Conservation (phyloP, 2,329 filamentous ascomycete species). For the Bipolaris zeicola region DNA sequence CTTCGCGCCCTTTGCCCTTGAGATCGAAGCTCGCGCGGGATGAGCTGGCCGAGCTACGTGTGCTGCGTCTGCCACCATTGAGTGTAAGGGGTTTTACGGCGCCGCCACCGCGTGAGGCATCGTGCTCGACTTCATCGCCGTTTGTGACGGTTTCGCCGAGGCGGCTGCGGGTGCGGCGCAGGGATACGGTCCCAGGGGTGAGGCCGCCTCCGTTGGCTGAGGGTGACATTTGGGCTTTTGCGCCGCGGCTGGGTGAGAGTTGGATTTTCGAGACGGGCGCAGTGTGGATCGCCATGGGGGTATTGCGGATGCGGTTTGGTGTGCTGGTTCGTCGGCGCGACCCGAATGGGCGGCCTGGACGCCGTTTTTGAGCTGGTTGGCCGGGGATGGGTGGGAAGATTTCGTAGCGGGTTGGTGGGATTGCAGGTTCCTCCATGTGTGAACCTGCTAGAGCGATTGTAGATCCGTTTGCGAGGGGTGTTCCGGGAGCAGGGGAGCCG, state of each 20-base stretch:
- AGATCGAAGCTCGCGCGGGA: slow-evolving; percentile 32
- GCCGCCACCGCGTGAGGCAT: slow-evolving; percentile 18
- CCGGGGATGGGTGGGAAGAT: slow-evolving; percentile 74
- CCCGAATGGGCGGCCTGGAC: slow-evolving; percentile 47
- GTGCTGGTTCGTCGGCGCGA: slow-evolving; percentile 46
- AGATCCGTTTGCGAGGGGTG: slow-evolving; percentile 41
- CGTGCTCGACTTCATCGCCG: slow-evolving; percentile 39
- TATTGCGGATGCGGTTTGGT: slow-evolving; percentile 37
- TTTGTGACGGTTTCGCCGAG: slow-evolving; percentile 50
- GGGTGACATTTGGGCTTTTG: slow-evolving; percentile 35
- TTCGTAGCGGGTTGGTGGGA: slow-evolving; percentile 75
- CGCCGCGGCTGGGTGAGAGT: slow-evolving; percentile 36
- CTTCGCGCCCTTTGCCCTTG: slow-evolving; percentile 36
- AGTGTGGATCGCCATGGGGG: slow-evolving; percentile 35
- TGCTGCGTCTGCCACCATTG: slow-evolving; percentile 38
- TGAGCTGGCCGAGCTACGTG: slow-evolving; percentile 39
- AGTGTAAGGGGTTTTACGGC: slow-evolving; percentile 33
- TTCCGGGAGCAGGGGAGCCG: slow-evolving; percentile 39
- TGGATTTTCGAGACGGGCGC: slow-evolving; percentile 42
- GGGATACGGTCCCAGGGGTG: slow-evolving; percentile 37
- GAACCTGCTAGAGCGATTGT: slow-evolving; percentile 38
- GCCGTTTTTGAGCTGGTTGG: slow-evolving; percentile 42
- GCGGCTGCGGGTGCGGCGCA: slow-evolving; percentile 52
- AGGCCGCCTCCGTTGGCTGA: slow-evolving; percentile 30
- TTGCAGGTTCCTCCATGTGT: slow-evolving; percentile 49